Conservation (phyloP, 1,284 basidiomycete genomes). For the Malassezia globosa region DNA sequence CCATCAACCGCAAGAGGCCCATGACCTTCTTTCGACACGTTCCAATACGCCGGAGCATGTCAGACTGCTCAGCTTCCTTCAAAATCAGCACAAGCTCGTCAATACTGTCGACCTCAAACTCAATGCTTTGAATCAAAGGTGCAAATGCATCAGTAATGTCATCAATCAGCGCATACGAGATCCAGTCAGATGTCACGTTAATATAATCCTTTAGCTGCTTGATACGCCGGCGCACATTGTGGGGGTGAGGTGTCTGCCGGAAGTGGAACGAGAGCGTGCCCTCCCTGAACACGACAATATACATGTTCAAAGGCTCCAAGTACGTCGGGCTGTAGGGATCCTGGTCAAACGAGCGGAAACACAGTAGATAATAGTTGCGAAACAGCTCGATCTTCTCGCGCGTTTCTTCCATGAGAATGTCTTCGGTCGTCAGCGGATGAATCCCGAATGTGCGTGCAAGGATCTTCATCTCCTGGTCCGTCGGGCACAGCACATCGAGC, state of each 20-base stretch:
- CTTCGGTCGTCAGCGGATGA: slow-evolving; percentile 95
- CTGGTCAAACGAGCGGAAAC: slow-evolving; percentile 98
- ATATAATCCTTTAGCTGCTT: slow-evolving; percentile 99
- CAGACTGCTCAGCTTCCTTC: slow-evolving; percentile 70
- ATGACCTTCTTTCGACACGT: slow-evolving; percentile 99
- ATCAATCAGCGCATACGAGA: slow-evolving; percentile 97
- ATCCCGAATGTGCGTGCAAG: slow-evolving; percentile 70
- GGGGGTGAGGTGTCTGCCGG: slow-evolving; percentile 88
- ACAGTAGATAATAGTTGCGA: slow-evolving; percentile 96
- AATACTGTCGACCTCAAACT: slow-evolving; percentile 98
- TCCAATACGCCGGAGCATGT: slow-evolving; percentile 71
- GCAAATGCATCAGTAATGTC: slow-evolving; percentile 99
- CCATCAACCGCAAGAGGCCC: slow-evolving; percentile 87
- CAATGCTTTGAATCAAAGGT: slow-evolving; percentile 93
- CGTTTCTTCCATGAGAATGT: slow-evolving; percentile 98
- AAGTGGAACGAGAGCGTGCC: slow-evolving; percentile 98
- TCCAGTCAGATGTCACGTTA: slow-evolving; percentile 97
- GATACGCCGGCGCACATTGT: slow-evolving; percentile 92
- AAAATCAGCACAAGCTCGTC: slow-evolving; percentile 94
- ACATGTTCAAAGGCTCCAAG: slow-evolving; percentile 97
- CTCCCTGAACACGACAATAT: slow-evolving; percentile 96
- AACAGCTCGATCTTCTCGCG: slow-evolving; percentile 99
- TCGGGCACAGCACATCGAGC: slow-evolving; percentile 86
- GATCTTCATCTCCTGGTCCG: slow-evolving; percentile 96
- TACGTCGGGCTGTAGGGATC: slow-evolving; percentile 94